Conservation (phyloP, 345 rosid species). For the Populus deltoides region DNA sequence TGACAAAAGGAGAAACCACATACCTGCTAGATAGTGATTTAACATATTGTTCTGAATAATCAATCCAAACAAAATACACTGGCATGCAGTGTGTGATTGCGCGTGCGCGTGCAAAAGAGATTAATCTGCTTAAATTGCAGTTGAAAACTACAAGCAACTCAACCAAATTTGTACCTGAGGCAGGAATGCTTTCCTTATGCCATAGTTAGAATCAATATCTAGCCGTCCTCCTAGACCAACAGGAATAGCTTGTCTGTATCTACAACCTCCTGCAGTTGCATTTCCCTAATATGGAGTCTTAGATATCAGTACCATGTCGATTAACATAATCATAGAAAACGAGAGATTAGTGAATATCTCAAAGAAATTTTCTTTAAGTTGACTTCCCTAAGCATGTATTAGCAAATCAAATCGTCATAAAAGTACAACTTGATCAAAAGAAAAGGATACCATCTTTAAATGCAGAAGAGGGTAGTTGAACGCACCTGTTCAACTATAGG, state of each 20-base stretch:
- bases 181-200: conserved; percentile 71
- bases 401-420: neutral
- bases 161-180: conserved; percentile 47
- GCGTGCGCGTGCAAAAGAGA: too few relatives aligned
- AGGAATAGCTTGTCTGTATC: conserved; percentile 87
- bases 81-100: too few relatives aligned
- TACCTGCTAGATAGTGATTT: too few relatives aligned
- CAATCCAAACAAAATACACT: too few relatives aligned
- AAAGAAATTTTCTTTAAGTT: neutral
- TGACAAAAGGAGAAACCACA: too few relatives aligned
- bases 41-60: too few relatives aligned
- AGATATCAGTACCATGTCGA: neutral
- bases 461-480: neutral
- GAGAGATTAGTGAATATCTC: neutral
- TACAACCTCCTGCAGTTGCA: conserved; percentile 66
- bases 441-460: neutral
- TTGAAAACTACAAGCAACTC: conserved; percentile 12
- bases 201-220: conserved; percentile 62
- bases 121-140: too few relatives aligned
- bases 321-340: neutral
- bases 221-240: conserved; percentile 66
- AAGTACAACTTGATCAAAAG: too few relatives aligned
- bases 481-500: conserved; percentile 86
- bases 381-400: neutral
- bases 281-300: conserved; percentile 43